A percentile compares a stretch with the other conserved stretches of the same genome.
Conservation (phyloP, 805 yeast genomes). For the Priceomyces melissophilus region DNA sequence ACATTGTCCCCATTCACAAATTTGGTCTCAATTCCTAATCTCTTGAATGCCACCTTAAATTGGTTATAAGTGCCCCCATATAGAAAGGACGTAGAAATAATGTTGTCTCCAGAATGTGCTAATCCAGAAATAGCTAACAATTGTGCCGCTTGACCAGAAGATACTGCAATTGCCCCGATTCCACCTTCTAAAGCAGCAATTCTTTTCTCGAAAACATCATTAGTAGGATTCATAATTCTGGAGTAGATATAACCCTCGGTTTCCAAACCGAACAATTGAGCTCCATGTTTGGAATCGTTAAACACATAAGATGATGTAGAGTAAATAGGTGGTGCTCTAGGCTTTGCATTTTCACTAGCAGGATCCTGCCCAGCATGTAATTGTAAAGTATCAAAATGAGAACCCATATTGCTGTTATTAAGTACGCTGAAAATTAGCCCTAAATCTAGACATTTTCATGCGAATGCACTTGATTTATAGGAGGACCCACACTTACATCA, state of each 20-base stretch:
- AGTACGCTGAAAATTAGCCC: too few species aligned
- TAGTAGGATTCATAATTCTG: conserved; percentile 90
- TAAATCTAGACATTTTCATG: neutral
- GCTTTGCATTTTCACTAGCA: conserved; percentile 57
- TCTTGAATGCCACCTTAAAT: conserved; percentile 86
- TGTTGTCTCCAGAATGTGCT: conserved; percentile 86
- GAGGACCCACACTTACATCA: too few species aligned
- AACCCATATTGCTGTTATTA: conserved; percentile 33
- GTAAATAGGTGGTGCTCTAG: conserved; percentile 92
- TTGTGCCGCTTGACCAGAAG: conserved; percentile 98
- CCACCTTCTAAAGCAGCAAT: conserved; percentile 93
- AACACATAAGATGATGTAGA: conserved; percentile 89
- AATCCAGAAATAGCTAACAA: conserved; percentile 77
- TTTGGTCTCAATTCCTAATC: conserved; percentile 81
- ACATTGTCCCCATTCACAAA: conserved; percentile 80
- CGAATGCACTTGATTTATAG: neutral
- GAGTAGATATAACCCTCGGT: conserved; percentile 86
- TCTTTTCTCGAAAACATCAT: conserved; percentile 85
- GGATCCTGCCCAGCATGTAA: conserved; percentile 87
- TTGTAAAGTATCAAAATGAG: conserved; percentile 86
- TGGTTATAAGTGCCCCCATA: conserved; percentile 98
- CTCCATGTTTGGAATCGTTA: conserved; percentile 86
- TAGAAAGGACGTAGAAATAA: conserved; percentile 78
- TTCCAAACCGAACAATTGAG: conserved; percentile 81
- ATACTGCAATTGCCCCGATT: conserved; percentile 79